Conservation (phyloP, 495 filamentous ascomycete species). For the Talaromyces nanjingensis region DNA sequence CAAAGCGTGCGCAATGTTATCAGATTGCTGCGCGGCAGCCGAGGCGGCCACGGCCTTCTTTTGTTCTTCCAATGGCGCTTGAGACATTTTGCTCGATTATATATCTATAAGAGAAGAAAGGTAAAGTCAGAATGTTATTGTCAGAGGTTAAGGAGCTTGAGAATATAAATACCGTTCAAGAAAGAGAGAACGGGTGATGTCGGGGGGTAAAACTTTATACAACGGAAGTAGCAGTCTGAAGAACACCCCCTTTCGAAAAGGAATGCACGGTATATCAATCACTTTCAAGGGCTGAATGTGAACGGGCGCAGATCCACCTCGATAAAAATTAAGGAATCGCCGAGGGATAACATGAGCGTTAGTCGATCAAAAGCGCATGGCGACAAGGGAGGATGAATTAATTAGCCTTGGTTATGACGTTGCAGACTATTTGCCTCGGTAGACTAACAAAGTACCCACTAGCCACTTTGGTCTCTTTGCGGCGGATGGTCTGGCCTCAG, state of each 20-base stretch:
- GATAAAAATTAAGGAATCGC: background rate
- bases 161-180: background rate
- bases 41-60: constrained; percentile 33
- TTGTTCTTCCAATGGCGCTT: constrained; percentile 24
- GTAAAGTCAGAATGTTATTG: background rate
- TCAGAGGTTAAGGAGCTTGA: background rate
- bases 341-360: background rate
- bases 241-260: background rate
- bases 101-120: background rate
- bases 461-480: background rate
- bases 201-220: background rate
- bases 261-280: background rate
- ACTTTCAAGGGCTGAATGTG: background rate
- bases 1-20: constrained; percentile 86
- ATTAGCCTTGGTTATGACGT: constrained; percentile 7
- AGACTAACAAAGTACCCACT: background rate
- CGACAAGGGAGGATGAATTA: background rate
- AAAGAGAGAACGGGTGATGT: background rate
- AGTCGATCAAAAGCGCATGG: background rate
- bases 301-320: background rate
- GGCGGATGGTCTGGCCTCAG: too few species aligned
- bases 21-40: constrained; percentile 61
- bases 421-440: constrained; percentile 7
- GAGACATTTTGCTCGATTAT: constrained; percentile 27
- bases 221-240: background rate